Conservation (phyloP, 2,329 filamentous ascomycete genomes). For the Trichoderma cornu-damae region DNA sequence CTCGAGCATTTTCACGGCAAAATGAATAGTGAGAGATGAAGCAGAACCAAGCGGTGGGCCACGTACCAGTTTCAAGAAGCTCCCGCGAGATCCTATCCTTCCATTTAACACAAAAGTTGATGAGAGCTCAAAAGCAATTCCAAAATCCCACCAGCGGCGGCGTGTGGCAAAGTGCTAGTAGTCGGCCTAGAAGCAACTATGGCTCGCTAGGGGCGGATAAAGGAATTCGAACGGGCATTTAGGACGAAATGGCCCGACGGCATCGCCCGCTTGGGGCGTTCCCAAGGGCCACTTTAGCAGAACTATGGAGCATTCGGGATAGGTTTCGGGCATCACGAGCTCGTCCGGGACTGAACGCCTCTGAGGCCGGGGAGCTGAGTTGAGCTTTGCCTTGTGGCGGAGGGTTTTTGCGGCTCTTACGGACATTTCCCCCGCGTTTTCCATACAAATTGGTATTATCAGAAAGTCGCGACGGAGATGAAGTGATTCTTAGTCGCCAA, state of each 20-base stretch:
- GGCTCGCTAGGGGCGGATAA: conserved; percentile 8
- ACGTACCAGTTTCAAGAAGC: background rate
- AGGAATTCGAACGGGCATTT: background rate
- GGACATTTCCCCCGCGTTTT: background rate
- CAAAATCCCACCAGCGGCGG: background rate
- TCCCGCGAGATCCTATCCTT: background rate
- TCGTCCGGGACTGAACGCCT: background rate
- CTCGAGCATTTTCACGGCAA: background rate
- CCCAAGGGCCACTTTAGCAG: background rate
- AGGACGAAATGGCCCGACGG: background rate
- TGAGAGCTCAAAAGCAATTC: background rate
- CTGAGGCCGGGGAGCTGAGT: background rate
- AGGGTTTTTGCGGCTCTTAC: background rate
- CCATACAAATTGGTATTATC: background rate
- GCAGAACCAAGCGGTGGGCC: background rate
- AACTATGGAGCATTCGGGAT: background rate
- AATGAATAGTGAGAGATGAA: background rate
- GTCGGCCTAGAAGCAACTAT: background rate
- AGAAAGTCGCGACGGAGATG: background rate
- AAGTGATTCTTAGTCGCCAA: background rate
- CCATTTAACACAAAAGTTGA: background rate
- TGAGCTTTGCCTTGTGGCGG: background rate
- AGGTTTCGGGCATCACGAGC: background rate
- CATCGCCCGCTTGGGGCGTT: background rate
- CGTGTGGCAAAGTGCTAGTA: conserved; percentile 11